Percentiles rank a stretch among this genome's conserved stretches.
Conservation (phyloP, 2,329 filamentous ascomycete genomes). For the Aureobasidium leucospermi region DNA sequence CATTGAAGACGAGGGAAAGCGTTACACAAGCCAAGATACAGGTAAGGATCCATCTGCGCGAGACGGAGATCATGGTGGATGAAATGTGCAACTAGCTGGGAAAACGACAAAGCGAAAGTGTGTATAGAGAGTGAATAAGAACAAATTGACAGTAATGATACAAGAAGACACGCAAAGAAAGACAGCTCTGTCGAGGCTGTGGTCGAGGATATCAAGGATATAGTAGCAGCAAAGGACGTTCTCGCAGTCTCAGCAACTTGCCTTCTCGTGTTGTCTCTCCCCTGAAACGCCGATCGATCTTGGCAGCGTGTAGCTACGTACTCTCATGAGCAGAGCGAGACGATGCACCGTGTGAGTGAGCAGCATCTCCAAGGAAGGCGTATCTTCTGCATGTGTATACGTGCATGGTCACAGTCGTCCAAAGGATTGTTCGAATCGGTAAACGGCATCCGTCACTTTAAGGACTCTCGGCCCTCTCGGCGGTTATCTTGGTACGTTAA, state of each 20-base stretch:
- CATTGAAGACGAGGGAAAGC: conserved; percentile 11
- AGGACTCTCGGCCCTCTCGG: background rate
- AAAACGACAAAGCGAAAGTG: background rate
- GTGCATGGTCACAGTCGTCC: background rate
- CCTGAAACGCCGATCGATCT: conserved; percentile 11
- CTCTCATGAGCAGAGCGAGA: background rate
- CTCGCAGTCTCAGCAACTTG: background rate
- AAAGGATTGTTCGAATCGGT: background rate
- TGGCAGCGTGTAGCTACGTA: background rate
- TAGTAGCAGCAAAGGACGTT: background rate
- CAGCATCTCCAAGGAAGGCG: background rate
- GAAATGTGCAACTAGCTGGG: background rate
- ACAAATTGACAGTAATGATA: conserved; percentile 6
- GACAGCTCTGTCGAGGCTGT: conserved; percentile 1
- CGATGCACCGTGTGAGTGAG: background rate
- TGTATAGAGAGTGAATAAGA: background rate
- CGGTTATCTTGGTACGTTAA: background rate
- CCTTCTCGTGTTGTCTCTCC: background rate
- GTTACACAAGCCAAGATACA: conserved; percentile 13
- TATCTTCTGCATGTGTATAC: background rate
- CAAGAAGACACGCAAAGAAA: background rate
- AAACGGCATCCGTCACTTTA: background rate
- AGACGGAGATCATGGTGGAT: conserved; percentile 6
- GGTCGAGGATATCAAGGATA: background rate
- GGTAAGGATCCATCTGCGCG: conserved; percentile 12